Base-by-base conservation (phyloP, 2,329 filamentous ascomycete genomes). In the Hypoxylon sp. region DNA sequence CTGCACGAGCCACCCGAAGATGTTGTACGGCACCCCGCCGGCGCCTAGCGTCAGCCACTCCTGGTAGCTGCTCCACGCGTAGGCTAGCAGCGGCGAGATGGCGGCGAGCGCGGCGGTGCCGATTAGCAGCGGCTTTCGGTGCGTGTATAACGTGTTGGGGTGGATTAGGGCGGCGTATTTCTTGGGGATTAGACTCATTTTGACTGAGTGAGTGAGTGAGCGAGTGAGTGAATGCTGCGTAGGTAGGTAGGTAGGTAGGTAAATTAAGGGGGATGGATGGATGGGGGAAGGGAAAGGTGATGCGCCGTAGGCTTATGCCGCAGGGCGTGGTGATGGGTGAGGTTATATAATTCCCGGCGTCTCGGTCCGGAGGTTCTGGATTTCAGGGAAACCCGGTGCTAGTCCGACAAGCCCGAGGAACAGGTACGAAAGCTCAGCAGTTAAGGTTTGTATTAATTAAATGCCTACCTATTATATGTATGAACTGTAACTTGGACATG, bases 11-110 rank as follows among this genome's bases (percentile, higher is more conserved):
- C 73, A 79, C 21, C 76, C 76, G 13, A 65, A 21, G 19, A 71
- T 19, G 46, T 76, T 75, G 59, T 75, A 66, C 0, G 76, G 75
- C 0, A 76, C 48, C 11, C 76, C 76, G 48, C 76, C 75, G 3
- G 67, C 69, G 9, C 76, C 76, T 21, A 78, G 69, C 1, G 71
- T 69, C 11, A 75, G 67, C 61, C 66, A 78, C 36, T 64, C 67
- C 3, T 57, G 64, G 64, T 78, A 78, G 61, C 65, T 67, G 26
- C 56, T 45, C 32, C 60, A 36, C 13, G 63, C 59, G 42, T 68
- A 64, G 4, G 62, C 54, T 30, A 66, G 16, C 3, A 63, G 30
- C 7, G 50, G 54, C 9, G 51, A 9, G 32, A 23, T 27, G 32
- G 36, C 47, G 12, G 35, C 11, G 34, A 31, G n/a, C 21, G 30